Conservation (phyloP, 2,329 filamentous ascomycete species). For the Cladosporium sp. region DNA sequence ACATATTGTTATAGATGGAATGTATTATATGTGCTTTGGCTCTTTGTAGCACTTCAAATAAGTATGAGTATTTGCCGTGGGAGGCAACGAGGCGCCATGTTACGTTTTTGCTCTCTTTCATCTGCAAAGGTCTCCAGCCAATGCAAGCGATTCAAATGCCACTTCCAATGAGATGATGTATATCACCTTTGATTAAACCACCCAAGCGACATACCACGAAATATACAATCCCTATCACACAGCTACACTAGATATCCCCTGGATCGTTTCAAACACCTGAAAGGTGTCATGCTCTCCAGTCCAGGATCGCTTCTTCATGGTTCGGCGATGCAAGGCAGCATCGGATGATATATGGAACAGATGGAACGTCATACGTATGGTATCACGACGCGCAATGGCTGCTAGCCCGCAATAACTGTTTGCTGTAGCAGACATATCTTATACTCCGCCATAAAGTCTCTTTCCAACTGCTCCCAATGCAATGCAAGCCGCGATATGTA, state of each 20-base stretch:
- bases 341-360: background rate
- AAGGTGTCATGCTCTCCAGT: too few species aligned
- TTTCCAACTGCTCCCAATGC: background rate
- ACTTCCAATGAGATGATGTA: background rate
- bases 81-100: background rate
- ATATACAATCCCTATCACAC: too few species aligned
- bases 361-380: background rate
- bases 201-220: background rate
- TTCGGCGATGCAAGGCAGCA: background rate
- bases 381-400: too few species aligned
- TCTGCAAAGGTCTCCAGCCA: background rate
- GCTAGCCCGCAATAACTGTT: too few species aligned
- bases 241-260: background rate
- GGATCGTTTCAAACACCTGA: background rate
- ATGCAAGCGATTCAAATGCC: background rate
- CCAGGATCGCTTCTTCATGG: too few species aligned
- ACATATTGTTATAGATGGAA: background rate
- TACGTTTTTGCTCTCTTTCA: background rate
- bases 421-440: too few species aligned
- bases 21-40: background rate
- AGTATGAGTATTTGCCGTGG: background rate
- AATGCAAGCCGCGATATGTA: background rate
- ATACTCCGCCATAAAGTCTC: too few species aligned
- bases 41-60: background rate
- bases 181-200: background rate